Percentiles rank a stretch among this genome's conserved stretches.
These are phyloP conservation scores for Aspergillus sojae DNA, from an alignment of 2,329 filamentous ascomycete genomes.

Conservation along the genomic window DNA sequence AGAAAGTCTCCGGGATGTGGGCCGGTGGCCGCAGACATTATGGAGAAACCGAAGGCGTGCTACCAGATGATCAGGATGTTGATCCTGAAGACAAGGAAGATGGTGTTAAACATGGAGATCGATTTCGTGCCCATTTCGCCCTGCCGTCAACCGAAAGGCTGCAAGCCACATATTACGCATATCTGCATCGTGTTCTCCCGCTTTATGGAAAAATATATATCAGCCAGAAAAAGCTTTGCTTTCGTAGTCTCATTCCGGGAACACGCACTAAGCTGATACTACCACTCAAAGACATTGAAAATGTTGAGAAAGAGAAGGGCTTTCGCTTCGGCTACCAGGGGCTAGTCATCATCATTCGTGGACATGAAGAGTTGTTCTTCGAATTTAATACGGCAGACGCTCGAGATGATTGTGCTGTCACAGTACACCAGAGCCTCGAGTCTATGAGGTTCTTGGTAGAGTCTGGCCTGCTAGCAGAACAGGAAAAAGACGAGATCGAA, in stretches of 20 bases:
- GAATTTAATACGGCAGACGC: slow-evolving; percentile 79
- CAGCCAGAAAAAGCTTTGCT: slow-evolving; percentile 84
- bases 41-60: slow-evolving; percentile 67
- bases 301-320: slow-evolving; percentile 90
- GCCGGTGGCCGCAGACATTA: slow-evolving; percentile 90
- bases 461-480: slow-evolving; percentile 66
- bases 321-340: slow-evolving; percentile 91
- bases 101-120: slow-evolving; percentile 57
- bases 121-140: slow-evolving; percentile 88
- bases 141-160: slow-evolving; percentile 82
- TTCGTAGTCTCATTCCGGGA: slow-evolving; percentile 84
- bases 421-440: slow-evolving; percentile 75
- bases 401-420: slow-evolving; percentile 87
- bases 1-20: slow-evolving; percentile 97
- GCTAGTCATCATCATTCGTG: slow-evolving; percentile 87
- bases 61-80: slow-evolving; percentile 65
- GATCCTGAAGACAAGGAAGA: slow-evolving; percentile 60
- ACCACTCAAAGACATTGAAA: slow-evolving; percentile 88
- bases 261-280: slow-evolving; percentile 91
- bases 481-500: slow-evolving; percentile 71
- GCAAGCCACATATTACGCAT: slow-evolving; percentile 88
- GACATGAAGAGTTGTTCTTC: slow-evolving; percentile 95
- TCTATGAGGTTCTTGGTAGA: slow-evolving; percentile 70
- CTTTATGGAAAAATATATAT: slow-evolving; percentile 97
- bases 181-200: slow-evolving; percentile 84